These are phyloP conservation scores for Pythium monospermum DNA, from an alignment of 352 stramenopile genomes.

Conservation along the genomic window DNA sequence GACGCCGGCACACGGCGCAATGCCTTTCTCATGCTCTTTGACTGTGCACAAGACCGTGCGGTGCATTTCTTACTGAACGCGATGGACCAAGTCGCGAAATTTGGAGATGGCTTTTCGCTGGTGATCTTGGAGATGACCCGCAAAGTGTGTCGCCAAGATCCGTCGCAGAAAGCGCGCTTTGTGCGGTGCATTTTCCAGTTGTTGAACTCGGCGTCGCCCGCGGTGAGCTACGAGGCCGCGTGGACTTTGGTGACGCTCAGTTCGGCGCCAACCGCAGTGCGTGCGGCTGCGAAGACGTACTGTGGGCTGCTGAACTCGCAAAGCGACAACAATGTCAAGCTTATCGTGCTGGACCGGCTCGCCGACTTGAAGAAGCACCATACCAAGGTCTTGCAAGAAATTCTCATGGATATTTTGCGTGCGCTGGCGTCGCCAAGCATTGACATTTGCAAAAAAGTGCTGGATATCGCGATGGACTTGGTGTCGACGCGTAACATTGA, in stretches of 20 bases:
- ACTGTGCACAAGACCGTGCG: constrained; percentile 95
- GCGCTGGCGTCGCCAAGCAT: constrained; percentile 95
- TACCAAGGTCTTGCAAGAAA: constrained; percentile 96
- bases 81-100: constrained; percentile 94
- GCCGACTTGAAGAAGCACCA: constrained; percentile 96
- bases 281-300: constrained; percentile 96
- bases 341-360: constrained; percentile 99
- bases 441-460: constrained; percentile 98
- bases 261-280: constrained; percentile 96
- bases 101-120: constrained; percentile 98
- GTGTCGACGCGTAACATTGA: constrained; percentile 97
- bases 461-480: constrained; percentile 98
- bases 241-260: constrained; percentile 99
- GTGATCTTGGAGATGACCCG: constrained; percentile 98
- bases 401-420: constrained; percentile 99
- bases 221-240: constrained; percentile 97
- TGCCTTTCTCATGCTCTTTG: constrained; percentile 99
- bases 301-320: constrained; percentile 96
- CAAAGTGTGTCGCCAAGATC: constrained; percentile 97
- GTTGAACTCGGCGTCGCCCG: constrained; percentile 89
- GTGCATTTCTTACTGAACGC: constrained; percentile 98
- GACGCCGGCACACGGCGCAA: constrained; percentile 94
- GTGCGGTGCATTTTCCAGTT: constrained; percentile 98
- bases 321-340: constrained; percentile 99
- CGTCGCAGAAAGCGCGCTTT: constrained; percentile 98